Base-by-base conservation (phyloP, 257 asterid species). In the Echium plantagineum region DNA sequence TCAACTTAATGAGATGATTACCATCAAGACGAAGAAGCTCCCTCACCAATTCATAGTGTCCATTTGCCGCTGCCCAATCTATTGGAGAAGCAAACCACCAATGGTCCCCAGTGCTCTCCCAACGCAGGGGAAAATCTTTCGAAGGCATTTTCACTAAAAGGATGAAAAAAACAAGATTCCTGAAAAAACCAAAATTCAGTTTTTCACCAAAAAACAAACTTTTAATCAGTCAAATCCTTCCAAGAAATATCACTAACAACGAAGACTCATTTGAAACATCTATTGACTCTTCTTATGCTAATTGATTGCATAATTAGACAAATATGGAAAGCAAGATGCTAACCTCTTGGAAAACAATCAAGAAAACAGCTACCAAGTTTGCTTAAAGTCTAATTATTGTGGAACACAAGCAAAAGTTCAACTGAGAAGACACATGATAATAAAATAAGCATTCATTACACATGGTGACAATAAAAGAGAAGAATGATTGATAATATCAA, bases 51-150 rank as follows among this genome's bases (percentile, higher is more conserved):
- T 91, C 98, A 72, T 79, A 88, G 79, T 88, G 95, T 19, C 98
- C 98, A 65, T 88, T 91, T 46, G 98, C 98, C 9, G 95, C 97
- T 1, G 98, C 98, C 81, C 85, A 91, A 32, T 91, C 98, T 49
- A 91, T 84, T 22, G 98, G 98, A 52, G 97, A 85, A 17, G 96
- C 98, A 65, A 84, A 91, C 98, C 98, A 91, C 98, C 98, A 91
- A n/a, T 88, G 98, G n/a, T 91, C 97, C 28, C 98, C 97, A 54
- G 98, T 85, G 87, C 97, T 88, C 65, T 91, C 98, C 98, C 98
- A 91, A 52, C 98, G 69, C 3, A 91, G 85, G 59, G 98, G 98
- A 63, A 91, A 89, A 77, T 88, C 78, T 6, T 77, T 71, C 9
- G 93, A 82, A 52, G 91, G 83, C 94, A 83, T 87, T 58, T 4